Evolutionary conservation across 352 stramenopile species (phyloP), one percentile per base, ranked within the genome.

Genomic region (Saprolegnia diclina): DNA sequence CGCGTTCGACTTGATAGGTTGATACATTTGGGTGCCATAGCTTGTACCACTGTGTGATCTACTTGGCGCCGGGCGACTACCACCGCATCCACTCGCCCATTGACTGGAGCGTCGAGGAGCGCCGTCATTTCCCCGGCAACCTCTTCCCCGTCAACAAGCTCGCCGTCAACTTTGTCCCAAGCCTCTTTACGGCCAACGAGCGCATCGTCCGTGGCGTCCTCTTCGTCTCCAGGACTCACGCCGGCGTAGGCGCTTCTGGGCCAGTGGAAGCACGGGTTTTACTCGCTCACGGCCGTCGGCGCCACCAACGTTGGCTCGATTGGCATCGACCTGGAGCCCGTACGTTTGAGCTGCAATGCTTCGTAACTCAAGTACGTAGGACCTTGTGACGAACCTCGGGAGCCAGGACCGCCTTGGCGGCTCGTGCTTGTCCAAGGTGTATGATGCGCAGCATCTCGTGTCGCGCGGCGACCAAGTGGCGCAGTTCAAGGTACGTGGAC

Each of bases 241-340:
- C 22, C 5, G 44, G 9, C n/a, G 24, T 69, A 69, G 63, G 85
- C 74, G 16, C 69, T 95, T 14, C 48, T 91, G 26, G 87, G 87
- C 52, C 70, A 83, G 64, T 95, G 85, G 84, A 74, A 84, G 53
- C 80, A 90, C 46, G 86, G 86, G 14, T 92, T 92, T 66, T 94
- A 92, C 65, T 92, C 82, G 16, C 77, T 95, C 26, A 91, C 80
- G 26, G 85, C 86, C 40, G 87, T 95, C 26, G 87, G 87, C 19
- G 87, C 87, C n/a, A 90, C 85, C 13, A 95, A 95, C 55, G 87
- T 95, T 6, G 87, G 87, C n/a, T 94, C 85, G 11, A 94, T 95
- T 74, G 76, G 77, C 13, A 65, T 95, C 18, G 75, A 76, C 29
- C 81, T 84, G 32, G 87, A 95, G 63, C 82, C 82, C 0, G 72